A percentile compares a stretch with the other conserved stretches of the same genome.
phyloP scores from a whole-genome alignment of 805 yeast genomes.

The Candida odintsovae region DNA sequence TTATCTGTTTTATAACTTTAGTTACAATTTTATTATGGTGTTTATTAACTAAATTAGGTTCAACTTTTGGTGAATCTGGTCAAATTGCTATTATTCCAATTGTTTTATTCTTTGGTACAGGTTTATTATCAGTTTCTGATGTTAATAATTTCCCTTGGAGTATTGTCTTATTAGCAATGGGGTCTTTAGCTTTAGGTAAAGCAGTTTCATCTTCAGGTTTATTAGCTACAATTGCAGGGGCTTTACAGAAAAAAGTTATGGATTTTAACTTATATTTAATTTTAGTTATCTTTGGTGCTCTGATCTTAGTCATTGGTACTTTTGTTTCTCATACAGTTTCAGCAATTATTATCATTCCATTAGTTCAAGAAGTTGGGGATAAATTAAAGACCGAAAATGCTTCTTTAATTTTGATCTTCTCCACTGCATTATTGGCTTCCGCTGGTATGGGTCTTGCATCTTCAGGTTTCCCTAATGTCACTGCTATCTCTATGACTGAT shows the following conservation, averaged over 20 bases:
- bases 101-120: slow-evolving; percentile 83
- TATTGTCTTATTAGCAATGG: slow-evolving; percentile 93
- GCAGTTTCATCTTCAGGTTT: slow-evolving; percentile 92
- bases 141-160: slow-evolving; percentile 96
- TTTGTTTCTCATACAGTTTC: slow-evolving; percentile 97
- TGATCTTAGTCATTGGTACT: slow-evolving; percentile 83
- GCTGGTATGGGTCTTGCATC: slow-evolving; percentile 98
- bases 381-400: slow-evolving; percentile 70
- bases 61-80: slow-evolving; percentile 86
- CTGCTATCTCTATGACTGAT: slow-evolving; percentile 92
- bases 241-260: slow-evolving; percentile 59
- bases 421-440: slow-evolving; percentile 64
- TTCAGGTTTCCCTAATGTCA: slow-evolving; percentile 97
- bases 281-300: slow-evolving; percentile 72
- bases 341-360: slow-evolving; percentile 85
- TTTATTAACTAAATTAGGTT: slow-evolving; percentile 65
- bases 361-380: slow-evolving; percentile 83
- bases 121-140: slow-evolving; percentile 76
- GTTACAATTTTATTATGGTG: slow-evolving; percentile 87
- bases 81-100: slow-evolving; percentile 84
- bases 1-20: slow-evolving; percentile 61
- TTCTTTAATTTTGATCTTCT: slow-evolving; percentile 34
- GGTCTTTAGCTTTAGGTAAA: slow-evolving; percentile 90
- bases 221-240: slow-evolving; percentile 66
- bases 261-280: slow-evolving; percentile 64